phyloP scores from a whole-genome alignment of 345 rosid genomes.

The Euphorbia pulcherrima region DNA sequence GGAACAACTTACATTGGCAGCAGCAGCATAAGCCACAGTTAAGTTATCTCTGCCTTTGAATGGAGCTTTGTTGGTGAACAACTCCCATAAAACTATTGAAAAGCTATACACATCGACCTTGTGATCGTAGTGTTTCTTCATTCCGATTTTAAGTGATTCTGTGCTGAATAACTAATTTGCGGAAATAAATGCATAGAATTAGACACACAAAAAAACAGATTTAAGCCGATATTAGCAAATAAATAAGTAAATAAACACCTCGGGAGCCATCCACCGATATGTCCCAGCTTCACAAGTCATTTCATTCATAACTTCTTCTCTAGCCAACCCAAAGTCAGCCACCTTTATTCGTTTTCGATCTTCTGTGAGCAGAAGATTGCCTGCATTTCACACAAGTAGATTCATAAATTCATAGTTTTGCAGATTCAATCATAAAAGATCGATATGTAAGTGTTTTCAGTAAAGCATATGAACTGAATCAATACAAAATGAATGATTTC shows the following conservation, averaged over 20 bases:
- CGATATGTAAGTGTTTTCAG: too few species aligned
- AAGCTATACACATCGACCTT: constrained; percentile 74
- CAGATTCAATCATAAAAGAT: too few species aligned
- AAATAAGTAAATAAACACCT: constrained; percentile 32
- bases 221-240: constrained; percentile 1
- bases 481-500: not conserved
- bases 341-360: constrained; percentile 43
- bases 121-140: constrained; percentile 54
- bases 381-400: constrained; percentile 25
- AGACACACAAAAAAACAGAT: not conserved
- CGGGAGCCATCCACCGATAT: constrained; percentile 80
- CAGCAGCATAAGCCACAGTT: constrained; percentile 34
- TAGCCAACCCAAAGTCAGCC: constrained; percentile 59
- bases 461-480: not conserved
- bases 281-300: constrained; percentile 68
- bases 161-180: constrained; percentile 38
- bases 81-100: constrained; percentile 56
- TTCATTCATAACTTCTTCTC: constrained; percentile 35
- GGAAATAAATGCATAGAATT: not conserved
- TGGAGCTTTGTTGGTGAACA: constrained; percentile 53
- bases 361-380: constrained; percentile 49
- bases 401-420: too few species aligned
- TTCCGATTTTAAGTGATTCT: constrained; percentile 40
- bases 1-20: constrained; percentile 31
- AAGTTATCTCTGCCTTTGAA: constrained; percentile 31